A percentile compares a stretch with the other conserved stretches of the same genome.
Conservation (phyloP, 2,329 filamentous ascomycete species). For the Hirsutella rhossiliensis region DNA sequence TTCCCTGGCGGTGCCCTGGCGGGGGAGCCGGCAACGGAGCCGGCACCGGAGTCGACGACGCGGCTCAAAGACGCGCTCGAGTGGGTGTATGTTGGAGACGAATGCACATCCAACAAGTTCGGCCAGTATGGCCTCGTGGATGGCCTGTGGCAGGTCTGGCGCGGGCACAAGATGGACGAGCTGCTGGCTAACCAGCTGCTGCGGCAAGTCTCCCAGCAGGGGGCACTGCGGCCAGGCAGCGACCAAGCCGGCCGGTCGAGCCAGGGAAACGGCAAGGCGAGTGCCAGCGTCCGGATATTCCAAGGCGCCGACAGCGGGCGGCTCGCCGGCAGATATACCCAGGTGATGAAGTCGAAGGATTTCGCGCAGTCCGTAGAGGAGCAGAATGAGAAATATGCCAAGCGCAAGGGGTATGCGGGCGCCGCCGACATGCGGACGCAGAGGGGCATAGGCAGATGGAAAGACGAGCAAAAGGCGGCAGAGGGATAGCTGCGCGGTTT, state of each 20-base stretch:
- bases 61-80: conserved; percentile 43
- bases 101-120: conserved; percentile 44
- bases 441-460: conserved; percentile 18
- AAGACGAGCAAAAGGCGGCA: conserved; percentile 11
- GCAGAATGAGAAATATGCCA: conserved; percentile 50
- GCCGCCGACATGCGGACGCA: conserved; percentile 34
- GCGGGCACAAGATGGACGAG: conserved; percentile 80
- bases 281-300: conserved; percentile 26
- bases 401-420: conserved; percentile 43
- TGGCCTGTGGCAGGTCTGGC: conserved; percentile 73
- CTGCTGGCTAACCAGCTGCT: conserved; percentile 65
- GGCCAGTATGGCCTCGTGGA: conserved; percentile 57
- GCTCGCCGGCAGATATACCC: conserved; percentile 40
- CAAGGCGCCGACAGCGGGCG: conserved; percentile 42
- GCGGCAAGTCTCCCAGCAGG: conserved; percentile 38
- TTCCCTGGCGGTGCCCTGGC: conserved; percentile 45
- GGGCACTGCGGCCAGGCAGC: neutral
- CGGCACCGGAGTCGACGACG: neutral
- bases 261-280: conserved; percentile 21
- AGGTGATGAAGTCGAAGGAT: conserved; percentile 36
- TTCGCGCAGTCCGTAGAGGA: conserved; percentile 37
- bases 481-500: conserved; percentile 1
- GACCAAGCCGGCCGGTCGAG: conserved; percentile 11
- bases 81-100: conserved; percentile 73
- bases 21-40: neutral